Percentiles rank a stretch among this genome's conserved stretches.
phyloP scores from a whole-genome alignment of 768 basidiomycete genomes.

The Lepiota subincarnata region DNA sequence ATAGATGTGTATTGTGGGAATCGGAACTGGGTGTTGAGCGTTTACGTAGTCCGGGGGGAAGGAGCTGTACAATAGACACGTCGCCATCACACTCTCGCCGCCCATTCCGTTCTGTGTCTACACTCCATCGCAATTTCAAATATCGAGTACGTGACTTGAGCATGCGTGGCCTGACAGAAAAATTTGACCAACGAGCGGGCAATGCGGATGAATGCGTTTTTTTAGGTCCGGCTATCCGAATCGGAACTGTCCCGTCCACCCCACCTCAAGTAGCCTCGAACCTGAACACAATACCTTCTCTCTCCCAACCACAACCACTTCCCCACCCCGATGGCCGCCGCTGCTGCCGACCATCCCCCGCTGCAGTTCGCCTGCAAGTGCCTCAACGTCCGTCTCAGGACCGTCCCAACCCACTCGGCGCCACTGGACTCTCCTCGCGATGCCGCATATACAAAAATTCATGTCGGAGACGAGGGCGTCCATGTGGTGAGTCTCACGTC shows the following conservation, averaged over 20 bases:
- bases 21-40: constrained; percentile 5
- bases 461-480: constrained; percentile 67
- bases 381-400: constrained; percentile 61
- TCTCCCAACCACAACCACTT: constrained; percentile 9
- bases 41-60: constrained; percentile 9
- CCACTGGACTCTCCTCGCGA: constrained; percentile 30
- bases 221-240: constrained; percentile 34
- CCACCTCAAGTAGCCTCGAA: constrained; percentile 15
- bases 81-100: constrained; percentile 9
- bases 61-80: constrained; percentile 12
- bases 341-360: constrained; percentile 17
- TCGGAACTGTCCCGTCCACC: constrained; percentile 33
- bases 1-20: constrained; percentile 13
- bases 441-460: constrained; percentile 47
- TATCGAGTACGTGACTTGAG: not conserved
- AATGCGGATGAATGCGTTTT: constrained; percentile 11
- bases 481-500: constrained; percentile 45
- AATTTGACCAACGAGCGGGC: not conserved
- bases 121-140: constrained; percentile 1
- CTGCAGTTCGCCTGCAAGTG: constrained; percentile 58
- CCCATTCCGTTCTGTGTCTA: constrained; percentile 1
- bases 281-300: constrained; percentile 16
- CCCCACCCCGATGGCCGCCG: constrained; percentile 25
- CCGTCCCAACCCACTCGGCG: constrained; percentile 28
- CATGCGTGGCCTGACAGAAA: not conserved